Evolutionary conservation across 2,329 filamentous ascomycete species (phyloP), one percentile per base, ranked within the genome.

Genomic region (Xylaria sp.): DNA sequence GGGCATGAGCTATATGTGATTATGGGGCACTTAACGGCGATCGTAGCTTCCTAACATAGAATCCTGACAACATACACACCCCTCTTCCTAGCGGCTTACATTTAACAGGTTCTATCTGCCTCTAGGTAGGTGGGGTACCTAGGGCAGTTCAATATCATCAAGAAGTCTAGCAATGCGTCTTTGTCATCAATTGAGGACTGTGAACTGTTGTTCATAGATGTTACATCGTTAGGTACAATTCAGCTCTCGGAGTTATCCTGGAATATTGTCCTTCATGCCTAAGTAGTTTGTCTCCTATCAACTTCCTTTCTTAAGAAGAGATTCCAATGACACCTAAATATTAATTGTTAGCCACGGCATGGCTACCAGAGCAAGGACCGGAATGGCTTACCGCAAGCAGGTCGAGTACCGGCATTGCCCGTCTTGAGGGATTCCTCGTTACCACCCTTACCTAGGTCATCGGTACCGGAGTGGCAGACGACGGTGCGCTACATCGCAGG

Each of bases 381-480:
- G 18, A 21, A 29, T 37, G 50, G 76, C 84, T 73, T 84, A 90
- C 94, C 94, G 79, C 94, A 99, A 74, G 94, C 94, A 73, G 94
- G 94, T 72, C 94, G 91, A 67, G 80, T 76, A 69, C 94, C 94
- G 72, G 94, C 94, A 75, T 97, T 99, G 66, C 94, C 94, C 63
- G 94, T 99, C 88, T 95, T 97, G 83, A 95, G 91, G 71, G 91
- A 96, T 82, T 97, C 92, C 79, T 93, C 91, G 79, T 90, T 87
- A 67, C 79, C 90, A 70, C 92, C 92, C 83, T 90, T 90, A 77
- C 94, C 94, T 63, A 99, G 91, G 73, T 99, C 94, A 73, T 99
- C 94, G 65, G 93, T 97, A 74, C 94, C 94, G 67, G 82, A 87
- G 82, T 99, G 94, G 70, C 95, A 86, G 69, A 99, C 94, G 60